phyloP scores from a whole-genome alignment of 768 basidiomycete genomes.

The Hericium erinaceus region DNA sequence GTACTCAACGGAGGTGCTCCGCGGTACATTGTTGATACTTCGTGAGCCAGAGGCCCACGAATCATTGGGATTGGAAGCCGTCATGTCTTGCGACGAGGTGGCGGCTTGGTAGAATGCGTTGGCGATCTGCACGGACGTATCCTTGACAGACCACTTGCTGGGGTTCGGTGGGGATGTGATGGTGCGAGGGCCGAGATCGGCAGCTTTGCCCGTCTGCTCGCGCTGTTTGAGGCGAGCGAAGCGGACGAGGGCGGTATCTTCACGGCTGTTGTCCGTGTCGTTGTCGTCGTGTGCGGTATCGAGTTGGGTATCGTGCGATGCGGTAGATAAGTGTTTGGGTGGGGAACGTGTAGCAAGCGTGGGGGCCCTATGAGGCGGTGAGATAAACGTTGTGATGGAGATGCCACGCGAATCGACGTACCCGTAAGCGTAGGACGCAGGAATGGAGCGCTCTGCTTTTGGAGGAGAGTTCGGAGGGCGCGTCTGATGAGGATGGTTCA shows the following conservation, averaged over 20 bases:
- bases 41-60: conserved; percentile 56
- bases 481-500: conserved; percentile 21
- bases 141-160: conserved; percentile 64
- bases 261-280: conserved; percentile 26
- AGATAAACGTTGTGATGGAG: conserved; percentile 13
- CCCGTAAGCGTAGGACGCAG: conserved; percentile 67
- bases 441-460: conserved; percentile 26
- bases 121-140: conserved; percentile 83
- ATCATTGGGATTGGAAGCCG: conserved; percentile 42
- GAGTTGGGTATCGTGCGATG: conserved; percentile 22
- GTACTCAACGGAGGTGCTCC: conserved; percentile 76
- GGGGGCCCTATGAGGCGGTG: conserved; percentile 38
- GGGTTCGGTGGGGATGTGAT: conserved; percentile 42
- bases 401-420: conserved; percentile 27
- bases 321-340: conserved; percentile 36
- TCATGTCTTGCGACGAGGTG: conserved; percentile 19
- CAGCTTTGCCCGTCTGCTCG: conserved; percentile 23
- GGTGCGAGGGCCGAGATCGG: conserved; percentile 19
- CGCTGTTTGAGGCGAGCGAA: conserved; percentile 39
- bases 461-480: conserved; percentile 19
- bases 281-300: conserved; percentile 23
- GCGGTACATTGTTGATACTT: conserved; percentile 40
- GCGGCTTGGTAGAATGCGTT: conserved; percentile 72
- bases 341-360: conserved; percentile 50
- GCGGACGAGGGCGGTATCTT: conserved; percentile 35